Evolutionary conservation across 139 green algal species (phyloP), one percentile per base, ranked within the genome.

Genomic region (Nannochloris sp.): DNA sequence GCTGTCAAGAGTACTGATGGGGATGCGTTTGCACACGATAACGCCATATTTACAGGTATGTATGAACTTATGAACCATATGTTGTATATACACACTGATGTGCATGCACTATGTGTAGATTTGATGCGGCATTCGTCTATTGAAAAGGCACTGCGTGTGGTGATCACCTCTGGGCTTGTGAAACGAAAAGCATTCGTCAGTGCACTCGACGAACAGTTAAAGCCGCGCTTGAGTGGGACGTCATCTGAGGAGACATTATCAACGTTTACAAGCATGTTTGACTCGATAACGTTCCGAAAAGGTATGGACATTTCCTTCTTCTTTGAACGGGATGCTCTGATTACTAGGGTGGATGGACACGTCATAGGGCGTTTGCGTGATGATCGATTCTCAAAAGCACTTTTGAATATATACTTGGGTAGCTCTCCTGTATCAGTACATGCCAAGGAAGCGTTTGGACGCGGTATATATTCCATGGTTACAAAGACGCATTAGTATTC

Each of bases 401-500:
- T 66, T 26, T 59, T 66, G 11, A 44, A 55, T 57, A 6, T 53
- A 9, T 66, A 66, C 31, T 26, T 66, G n/a, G 60, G 60, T 1
- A 66, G 57, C 14, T 17, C 14, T 55, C 46, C 60, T 40, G 60
- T 66, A 12, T 56, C 36, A 5, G 14, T 20, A 2, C 6, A 45
- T 16, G 60, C 60, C 8, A 66, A 66, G 26, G 12, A 56, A 23
- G 33, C 6, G 3, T 66, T 66, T 55, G 60, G 30, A 16, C 14
- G 13, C 6, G 60, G 60, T 23, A 6, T 66, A 23, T 29, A 29
- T 31, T 62, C 56, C 20, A 49, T 62, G n/a, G n/a, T 49, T 25
- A 55, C 56, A 40, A 6, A 64, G 25, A 28, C 10, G 40, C n/a
- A 17, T 28, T 66, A 74, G 26, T 79, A 79, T 56, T 79, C 72